These are phyloP conservation scores for Coccomyxa sp. DNA, from an alignment of 139 green algal species.

Conservation along the genomic window DNA sequence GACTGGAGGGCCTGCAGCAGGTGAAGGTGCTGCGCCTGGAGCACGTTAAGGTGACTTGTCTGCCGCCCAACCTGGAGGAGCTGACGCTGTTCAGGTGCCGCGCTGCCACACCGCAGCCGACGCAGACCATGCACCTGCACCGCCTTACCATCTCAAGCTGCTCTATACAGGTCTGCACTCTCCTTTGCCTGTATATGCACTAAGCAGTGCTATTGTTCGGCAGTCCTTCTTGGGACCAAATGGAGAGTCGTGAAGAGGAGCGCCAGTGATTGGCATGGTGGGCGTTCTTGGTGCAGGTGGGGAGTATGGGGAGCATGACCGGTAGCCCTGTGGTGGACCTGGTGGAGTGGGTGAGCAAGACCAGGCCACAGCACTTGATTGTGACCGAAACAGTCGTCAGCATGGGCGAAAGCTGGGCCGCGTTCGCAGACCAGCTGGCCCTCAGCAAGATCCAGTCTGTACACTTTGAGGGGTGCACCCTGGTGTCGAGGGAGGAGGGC, in stretches of 20 bases:
- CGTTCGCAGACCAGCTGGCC: neutral
- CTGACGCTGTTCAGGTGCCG: neutral
- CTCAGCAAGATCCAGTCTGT: neutral
- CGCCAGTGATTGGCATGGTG: too few relatives aligned
- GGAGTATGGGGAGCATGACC: too few relatives aligned
- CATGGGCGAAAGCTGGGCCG: neutral
- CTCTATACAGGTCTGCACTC: neutral
- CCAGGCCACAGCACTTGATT: neutral
- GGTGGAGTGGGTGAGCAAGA: neutral
- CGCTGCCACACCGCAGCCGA: too few relatives aligned
- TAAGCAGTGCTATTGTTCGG: too few relatives aligned
- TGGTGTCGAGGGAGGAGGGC: neutral
- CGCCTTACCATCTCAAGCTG: neutral
- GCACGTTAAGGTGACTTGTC: neutral
- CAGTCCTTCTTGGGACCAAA: too few relatives aligned
- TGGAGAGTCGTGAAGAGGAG: too few relatives aligned
- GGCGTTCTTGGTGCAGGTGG: too few relatives aligned
- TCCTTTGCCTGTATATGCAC: too few relatives aligned
- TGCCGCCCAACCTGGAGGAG: neutral
- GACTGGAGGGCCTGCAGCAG: neutral
- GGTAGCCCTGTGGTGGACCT: neutral
- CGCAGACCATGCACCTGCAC: neutral
- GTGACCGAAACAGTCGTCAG: neutral
- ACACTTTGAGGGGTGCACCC: neutral
- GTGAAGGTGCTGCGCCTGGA: neutral